Evolutionary conservation across 2,329 filamentous ascomycete genomes (phyloP), one percentile per base, ranked within the genome.

Genomic region (Cercospora sp.): DNA sequence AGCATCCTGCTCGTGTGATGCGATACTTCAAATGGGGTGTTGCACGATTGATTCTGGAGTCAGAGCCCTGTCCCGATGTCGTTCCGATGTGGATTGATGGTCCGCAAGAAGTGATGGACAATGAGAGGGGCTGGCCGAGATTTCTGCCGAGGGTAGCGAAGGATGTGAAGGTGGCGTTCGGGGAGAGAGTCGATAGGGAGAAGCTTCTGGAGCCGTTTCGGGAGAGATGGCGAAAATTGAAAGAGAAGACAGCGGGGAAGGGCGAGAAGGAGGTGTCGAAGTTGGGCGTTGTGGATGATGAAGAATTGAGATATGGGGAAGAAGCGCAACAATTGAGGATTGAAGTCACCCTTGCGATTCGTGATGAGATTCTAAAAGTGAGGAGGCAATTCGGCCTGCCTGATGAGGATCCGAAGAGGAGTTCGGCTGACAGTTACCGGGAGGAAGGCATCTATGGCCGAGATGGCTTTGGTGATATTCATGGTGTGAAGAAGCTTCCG

Each of bases 11-110:
- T 51, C 88, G 89, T 74, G 88, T 90, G 7, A 90, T 98, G 85
- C 91, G 95, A 32, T 99, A 99, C 82, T 98, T 98, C 87, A 97
- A 97, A 83, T 99, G 95, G 95, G 95, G 95, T 1, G 85, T 98
- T 1, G 93, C 94, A 6, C 88, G 95, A 2, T 85, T 98, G 67
- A 95, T 99, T 67, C 87, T 99, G 58, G 95, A 99, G 80, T 88
- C 90, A 58, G 91, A 94, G 60, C 92, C 93, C 3, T 89, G 91
- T 70, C 95, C 95, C 0, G 92, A 96, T 73, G 87, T 99, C 21
- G 87, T 99, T 40, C 93, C 95, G 53, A 94, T 99, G 81, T 99
- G 96, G 84, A 90, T 98, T 61, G 92, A 97, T 75, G 95, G 95
- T 30, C 91, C 91, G 16, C 91, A 97, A 77, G 82, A 90, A 68